Percentiles rank a stretch among this genome's conserved stretches.
phyloP scores from a whole-genome alignment of 2,329 filamentous ascomycete species.

The Xylaria sp. region DNA sequence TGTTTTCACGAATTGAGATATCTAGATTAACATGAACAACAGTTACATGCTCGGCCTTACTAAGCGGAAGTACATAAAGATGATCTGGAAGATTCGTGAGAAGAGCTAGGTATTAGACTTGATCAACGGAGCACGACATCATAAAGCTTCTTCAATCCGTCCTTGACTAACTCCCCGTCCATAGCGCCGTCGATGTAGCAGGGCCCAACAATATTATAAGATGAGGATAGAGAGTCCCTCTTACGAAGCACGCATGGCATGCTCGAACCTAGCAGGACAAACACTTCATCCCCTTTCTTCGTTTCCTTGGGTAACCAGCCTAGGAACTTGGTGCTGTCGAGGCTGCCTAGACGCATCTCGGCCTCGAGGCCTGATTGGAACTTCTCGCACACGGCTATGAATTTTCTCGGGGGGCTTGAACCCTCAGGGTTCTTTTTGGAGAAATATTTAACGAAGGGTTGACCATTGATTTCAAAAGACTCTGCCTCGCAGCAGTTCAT shows the following conservation, averaged over 20 bases:
- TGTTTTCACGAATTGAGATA: too few species aligned
- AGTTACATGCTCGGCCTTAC: too few species aligned
- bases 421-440: neutral
- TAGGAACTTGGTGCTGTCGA: neutral
- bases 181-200: conserved; percentile 5
- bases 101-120: too few species aligned
- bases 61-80: neutral
- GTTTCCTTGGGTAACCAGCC: neutral
- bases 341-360: neutral
- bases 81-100: too few species aligned
- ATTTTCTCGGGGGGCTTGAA: neutral
- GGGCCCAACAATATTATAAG: neutral
- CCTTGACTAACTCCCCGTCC: conserved; percentile 4
- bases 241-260: neutral
- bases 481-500: conserved; percentile 8
- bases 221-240: neutral
- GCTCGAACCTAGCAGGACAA: neutral
- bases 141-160: neutral
- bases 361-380: neutral
- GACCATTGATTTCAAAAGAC: neutral
- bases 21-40: too few species aligned
- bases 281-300: neutral
- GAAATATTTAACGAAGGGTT: neutral
- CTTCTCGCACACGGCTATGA: neutral
- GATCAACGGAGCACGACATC: too few species aligned